Conservation (phyloP, 2,329 filamentous ascomycete species). For the Neophaeococcomyces aloes region DNA sequence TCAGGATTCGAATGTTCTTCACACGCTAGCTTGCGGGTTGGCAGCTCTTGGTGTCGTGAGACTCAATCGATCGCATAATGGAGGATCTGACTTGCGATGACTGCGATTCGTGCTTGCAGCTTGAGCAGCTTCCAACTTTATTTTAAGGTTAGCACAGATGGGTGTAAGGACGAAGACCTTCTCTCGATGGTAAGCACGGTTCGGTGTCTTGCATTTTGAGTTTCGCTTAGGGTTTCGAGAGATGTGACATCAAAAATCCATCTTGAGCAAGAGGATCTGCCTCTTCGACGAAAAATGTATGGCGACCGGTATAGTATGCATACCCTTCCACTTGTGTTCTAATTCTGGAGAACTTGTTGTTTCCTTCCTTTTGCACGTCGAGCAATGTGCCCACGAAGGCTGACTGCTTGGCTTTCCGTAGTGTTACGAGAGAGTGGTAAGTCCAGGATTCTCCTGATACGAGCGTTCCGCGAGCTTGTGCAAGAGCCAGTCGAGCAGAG, state of each 20-base stretch:
- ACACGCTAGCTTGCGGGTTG: too few species aligned
- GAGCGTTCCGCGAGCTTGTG: slow-evolving; percentile 25
- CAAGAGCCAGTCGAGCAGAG: slow-evolving; percentile 29
- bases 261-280: slow-evolving; percentile 20
- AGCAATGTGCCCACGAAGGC: slow-evolving; percentile 23
- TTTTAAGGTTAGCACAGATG: too few species aligned
- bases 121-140: too few species aligned
- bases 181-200: too few species aligned
- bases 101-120: too few species aligned
- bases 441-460: slow-evolving; percentile 22
- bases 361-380: slow-evolving; percentile 10
- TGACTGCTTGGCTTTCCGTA: slow-evolving; percentile 19
- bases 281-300: slow-evolving; percentile 25
- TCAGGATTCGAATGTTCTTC: too few species aligned
- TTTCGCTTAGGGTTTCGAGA: too few species aligned
- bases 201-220: too few species aligned
- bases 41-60: too few species aligned
- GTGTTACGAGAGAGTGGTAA: slow-evolving; percentile 31
- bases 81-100: too few species aligned
- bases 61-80: too few species aligned
- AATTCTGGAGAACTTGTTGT: slow-evolving; percentile 12
- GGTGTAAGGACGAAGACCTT: too few species aligned
- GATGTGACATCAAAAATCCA: slow-evolving; percentile 15
- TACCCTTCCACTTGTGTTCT: slow-evolving; percentile 26
- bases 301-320: slow-evolving; percentile 26